These are phyloP conservation scores for Trichophyton rubrum DNA, from an alignment of 2,329 filamentous ascomycete genomes.

Conservation along the genomic window DNA sequence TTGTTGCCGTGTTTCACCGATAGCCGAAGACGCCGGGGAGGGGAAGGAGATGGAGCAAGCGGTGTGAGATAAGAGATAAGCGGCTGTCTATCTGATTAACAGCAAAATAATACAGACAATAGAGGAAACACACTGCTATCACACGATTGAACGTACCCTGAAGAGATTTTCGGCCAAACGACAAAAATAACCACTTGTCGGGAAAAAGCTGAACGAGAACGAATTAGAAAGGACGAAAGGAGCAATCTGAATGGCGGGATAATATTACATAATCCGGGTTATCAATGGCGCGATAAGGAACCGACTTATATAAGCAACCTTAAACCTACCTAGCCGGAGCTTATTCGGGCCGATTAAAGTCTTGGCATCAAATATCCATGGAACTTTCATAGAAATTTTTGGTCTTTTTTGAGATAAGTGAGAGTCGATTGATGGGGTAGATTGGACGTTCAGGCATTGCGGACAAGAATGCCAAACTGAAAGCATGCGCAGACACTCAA, in stretches of 20 bases:
- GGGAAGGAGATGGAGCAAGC: background rate
- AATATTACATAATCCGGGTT: background rate
- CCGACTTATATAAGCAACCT: background rate
- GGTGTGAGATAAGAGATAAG: background rate
- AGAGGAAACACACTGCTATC: background rate
- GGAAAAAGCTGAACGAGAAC: background rate
- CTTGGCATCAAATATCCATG: background rate
- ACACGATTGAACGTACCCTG: background rate
- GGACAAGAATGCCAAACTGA: background rate
- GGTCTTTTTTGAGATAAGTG: background rate
- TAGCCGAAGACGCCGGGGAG: background rate
- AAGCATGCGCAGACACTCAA: conserved; percentile 3
- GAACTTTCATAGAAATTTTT: background rate
- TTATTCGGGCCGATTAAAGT: background rate
- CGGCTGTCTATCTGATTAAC: background rate
- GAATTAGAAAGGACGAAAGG: background rate
- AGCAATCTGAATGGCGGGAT: background rate
- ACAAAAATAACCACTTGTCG: background rate
- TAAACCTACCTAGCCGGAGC: background rate
- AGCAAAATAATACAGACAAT: background rate
- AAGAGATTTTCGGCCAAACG: background rate
- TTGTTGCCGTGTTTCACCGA: conserved; percentile 3
- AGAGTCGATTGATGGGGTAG: background rate
- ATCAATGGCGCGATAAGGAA: conserved; percentile 4
- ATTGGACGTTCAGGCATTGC: background rate